Evolutionary conservation across 805 yeast species (phyloP), one percentile per base, ranked within the genome.

Genomic region (Saccharomycopsis fibuligera): DNA sequence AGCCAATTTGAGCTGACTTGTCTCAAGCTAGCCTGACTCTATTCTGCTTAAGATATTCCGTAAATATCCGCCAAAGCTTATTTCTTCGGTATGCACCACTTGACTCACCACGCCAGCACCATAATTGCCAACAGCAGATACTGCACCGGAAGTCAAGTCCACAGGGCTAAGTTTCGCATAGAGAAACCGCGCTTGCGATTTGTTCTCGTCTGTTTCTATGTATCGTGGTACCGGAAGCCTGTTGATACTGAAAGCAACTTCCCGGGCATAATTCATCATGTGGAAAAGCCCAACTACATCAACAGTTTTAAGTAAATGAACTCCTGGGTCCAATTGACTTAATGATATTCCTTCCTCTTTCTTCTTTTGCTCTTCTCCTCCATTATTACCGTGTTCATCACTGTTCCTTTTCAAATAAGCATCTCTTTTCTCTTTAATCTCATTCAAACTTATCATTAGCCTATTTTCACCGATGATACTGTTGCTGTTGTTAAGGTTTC

Each of bases 201-300:
- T 75, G 35, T 75, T 74, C 56, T 70, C 76, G 54, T 72, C 76
- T 45, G 75, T 69, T 54, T 70, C 74, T 37, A 71, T 69, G 54
- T 69, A 72, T 43, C 76, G 58, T 5, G 76, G 76, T 46, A 72
- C 21, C 8, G 35, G 63, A 10, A 75, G 75, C 44, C 76, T 60
- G 48, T 68, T 38, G 16, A 39, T 22, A n/a, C 21, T 10, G 2
- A 25, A 21, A 5, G 44, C 47, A 10, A 21, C 14, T 1, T n/a
- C 4, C 22, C 33, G 37, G 19, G 51, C 44, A 33, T 16, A 12
- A 12, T 33, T 21, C 14, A 48, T 38, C 14, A 27, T 8, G 24
- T 36, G 35, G 17, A 48, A 48, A 12, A 48, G 36, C 3, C 22
- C 22, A 22, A 19, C 4, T 31, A 42, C 43, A 27, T 48, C 51